Conservation (phyloP, 768 basidiomycete genomes). For the Clitopilus hobsonii region DNA sequence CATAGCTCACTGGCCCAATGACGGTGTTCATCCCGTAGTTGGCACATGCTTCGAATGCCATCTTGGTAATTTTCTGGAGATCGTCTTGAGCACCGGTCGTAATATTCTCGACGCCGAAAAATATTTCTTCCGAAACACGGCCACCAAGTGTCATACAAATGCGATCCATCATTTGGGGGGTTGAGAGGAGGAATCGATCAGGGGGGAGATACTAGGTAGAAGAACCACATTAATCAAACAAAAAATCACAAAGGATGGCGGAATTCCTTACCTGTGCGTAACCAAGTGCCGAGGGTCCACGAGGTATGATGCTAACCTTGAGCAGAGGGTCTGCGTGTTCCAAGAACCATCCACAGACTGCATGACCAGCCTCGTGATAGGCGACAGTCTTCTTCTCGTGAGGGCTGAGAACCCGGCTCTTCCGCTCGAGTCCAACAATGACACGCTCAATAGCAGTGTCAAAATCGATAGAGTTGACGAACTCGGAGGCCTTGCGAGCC, state of each 20-base stretch:
- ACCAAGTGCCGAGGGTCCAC: constrained; percentile 91
- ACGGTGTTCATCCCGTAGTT: constrained; percentile 96
- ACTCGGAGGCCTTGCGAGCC: constrained; percentile 78
- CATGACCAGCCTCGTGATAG: constrained; percentile 98
- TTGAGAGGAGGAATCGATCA: constrained; percentile 92
- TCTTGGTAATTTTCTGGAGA: constrained; percentile 93
- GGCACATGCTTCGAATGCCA: constrained; percentile 94
- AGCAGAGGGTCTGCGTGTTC: constrained; percentile 95
- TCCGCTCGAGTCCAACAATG: constrained; percentile 94
- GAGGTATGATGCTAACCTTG: constrained; percentile 97
- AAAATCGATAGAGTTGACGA: constrained; percentile 80
- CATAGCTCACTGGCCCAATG: constrained; percentile 96
- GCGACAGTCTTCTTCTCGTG: constrained; percentile 99
- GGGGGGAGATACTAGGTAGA: constrained; percentile 78
- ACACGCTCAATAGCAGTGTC: constrained; percentile 98
- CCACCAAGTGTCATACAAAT: constrained; percentile 99
- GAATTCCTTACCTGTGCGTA: constrained; percentile 77
- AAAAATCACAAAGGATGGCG: constrained; percentile 2
- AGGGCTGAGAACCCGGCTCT: constrained; percentile 85
- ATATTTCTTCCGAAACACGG: constrained; percentile 96
- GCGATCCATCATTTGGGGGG: constrained; percentile 89
- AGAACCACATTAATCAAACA: constrained; percentile 8
- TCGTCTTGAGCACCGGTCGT: constrained; percentile 99
- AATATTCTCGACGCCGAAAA: constrained; percentile 88
- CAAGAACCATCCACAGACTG: constrained; percentile 97